phyloP scores from a whole-genome alignment of 108 stramenopile genomes.

The Nannochloropsis oceanica region DNA sequence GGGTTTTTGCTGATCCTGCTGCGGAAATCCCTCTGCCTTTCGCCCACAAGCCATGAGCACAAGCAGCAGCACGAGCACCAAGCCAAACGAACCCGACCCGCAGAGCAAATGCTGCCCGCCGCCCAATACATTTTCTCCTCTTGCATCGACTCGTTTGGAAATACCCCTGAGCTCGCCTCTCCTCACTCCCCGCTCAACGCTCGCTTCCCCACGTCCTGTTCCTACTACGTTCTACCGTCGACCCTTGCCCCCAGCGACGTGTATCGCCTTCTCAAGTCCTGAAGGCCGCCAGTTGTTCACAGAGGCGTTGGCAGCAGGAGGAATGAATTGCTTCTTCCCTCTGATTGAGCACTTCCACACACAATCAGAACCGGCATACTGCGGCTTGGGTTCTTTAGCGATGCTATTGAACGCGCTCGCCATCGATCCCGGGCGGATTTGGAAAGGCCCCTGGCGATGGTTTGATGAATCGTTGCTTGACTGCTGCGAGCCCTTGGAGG shows the following conservation, averaged over 20 bases:
- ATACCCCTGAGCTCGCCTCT: neutral
- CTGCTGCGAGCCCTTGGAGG: constrained; percentile 53
- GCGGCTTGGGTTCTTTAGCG: constrained; percentile 71
- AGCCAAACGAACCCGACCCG: too few species aligned
- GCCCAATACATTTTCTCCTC: too few species aligned
- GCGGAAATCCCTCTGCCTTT: too few species aligned
- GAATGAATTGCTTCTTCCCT: neutral
- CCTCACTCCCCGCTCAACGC: neutral
- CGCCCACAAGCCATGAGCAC: too few species aligned
- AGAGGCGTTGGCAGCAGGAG: neutral
- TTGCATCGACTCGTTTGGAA: neutral
- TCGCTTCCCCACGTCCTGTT: neutral
- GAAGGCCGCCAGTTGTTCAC: neutral
- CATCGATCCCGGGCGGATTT: constrained; percentile 71
- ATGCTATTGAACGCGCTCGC: constrained; percentile 75
- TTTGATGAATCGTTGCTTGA: constrained; percentile 71
- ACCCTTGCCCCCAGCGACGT: neutral
- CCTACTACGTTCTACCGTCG: neutral
- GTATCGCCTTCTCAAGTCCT: neutral
- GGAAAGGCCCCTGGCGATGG: constrained; percentile 80
- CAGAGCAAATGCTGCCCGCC: too few species aligned
- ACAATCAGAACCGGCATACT: constrained; percentile 81
- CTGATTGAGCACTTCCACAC: constrained; percentile 58
- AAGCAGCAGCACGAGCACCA: too few species aligned
- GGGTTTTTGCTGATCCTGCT: too few species aligned